Evolutionary conservation across 176 grass and related monocot genomes (phyloP).

Genomic region (Lolium multiflorum): DNA sequence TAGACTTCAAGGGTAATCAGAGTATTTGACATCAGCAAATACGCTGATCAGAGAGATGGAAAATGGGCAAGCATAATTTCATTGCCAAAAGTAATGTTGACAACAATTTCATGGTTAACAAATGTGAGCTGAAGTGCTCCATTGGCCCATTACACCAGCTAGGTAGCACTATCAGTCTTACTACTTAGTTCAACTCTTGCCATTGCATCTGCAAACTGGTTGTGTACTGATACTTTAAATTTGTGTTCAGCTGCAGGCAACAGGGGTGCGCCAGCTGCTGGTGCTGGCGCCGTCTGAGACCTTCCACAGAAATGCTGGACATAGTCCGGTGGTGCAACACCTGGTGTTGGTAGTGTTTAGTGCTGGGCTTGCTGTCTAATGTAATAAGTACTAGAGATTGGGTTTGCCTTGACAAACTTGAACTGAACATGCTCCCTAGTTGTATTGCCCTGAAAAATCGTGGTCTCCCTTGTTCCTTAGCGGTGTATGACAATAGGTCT

Average conservation of each 20-base stretch:
- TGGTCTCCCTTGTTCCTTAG: not conserved
- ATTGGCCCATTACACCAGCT: too few species aligned
- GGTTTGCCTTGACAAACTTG: not conserved
- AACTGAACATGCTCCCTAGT: not conserved
- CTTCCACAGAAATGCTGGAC: not conserved
- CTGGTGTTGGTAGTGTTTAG: not conserved
- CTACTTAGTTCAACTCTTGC: not conserved
- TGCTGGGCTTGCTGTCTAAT: not conserved
- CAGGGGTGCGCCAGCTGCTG: not conserved
- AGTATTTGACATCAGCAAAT: too few species aligned
- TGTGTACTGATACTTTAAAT: not conserved
- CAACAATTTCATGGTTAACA: too few species aligned
- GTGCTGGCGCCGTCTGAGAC: not conserved
- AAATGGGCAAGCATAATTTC: too few species aligned
- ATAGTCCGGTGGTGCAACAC: not conserved
- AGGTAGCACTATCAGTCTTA: too few species aligned
- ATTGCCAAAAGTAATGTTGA: too few species aligned
- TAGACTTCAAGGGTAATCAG: too few species aligned
- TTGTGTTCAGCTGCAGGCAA: not conserved
- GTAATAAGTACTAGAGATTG: not conserved
- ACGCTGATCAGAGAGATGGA: too few species aligned
- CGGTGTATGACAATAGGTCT: not conserved
- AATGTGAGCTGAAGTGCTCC: too few species aligned
- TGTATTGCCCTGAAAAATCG: not conserved
- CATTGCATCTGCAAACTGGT: not conserved